Base-by-base conservation (phyloP, 164 flowering plant species). In the Annona cherimola region DNA sequence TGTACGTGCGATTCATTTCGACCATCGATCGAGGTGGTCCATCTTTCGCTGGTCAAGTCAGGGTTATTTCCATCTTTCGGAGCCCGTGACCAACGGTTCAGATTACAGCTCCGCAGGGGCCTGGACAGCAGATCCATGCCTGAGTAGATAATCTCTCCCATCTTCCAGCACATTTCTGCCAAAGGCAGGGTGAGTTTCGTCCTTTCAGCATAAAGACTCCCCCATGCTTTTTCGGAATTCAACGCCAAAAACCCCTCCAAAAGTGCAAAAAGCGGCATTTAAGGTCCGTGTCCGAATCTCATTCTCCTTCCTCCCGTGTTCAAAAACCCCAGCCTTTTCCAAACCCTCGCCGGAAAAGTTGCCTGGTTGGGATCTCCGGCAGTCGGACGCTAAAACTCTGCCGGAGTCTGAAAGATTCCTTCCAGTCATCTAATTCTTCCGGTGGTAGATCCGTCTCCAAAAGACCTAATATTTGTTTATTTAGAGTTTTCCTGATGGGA, bases 401-500 rank as follows among this genome's bases (percentile, higher is more conserved):
- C 45, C 44, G 67, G 67, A 64, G 12, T 64, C 18, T 41, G n/a
- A 64, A 63, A 64, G 44, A 64, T 64, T 44, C 45, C 43, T 9
- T 40, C 42, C 67, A 8, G 0, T 64, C n/a, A 43, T 64, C 19
- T 64, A 42, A 0, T 40, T 64, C 16, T 41, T 2, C 18, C 67
- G 3, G 44, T 64, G 3, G 7, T 7, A 64, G 67, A 40, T 1
- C 14, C n/a, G 11, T 41, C 5, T 4, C 16, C 41, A 4, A 4
- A 64, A 20, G 5, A 6, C 63, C 63, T 4, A 11, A 16, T 39
- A 4, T 8, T 14, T 4, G 40, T 26, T 7, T 5, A 5, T 5
- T 62, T 42, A 9, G 40, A 20, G 40, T 26, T 62, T 35, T 62
- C 65, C 65, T 41, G 59, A 88, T 88, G 91, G 85, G 80, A 2